Base-by-base conservation (phyloP, 176 grass and related monocot genomes). In the Oryza coarctata region DNA sequence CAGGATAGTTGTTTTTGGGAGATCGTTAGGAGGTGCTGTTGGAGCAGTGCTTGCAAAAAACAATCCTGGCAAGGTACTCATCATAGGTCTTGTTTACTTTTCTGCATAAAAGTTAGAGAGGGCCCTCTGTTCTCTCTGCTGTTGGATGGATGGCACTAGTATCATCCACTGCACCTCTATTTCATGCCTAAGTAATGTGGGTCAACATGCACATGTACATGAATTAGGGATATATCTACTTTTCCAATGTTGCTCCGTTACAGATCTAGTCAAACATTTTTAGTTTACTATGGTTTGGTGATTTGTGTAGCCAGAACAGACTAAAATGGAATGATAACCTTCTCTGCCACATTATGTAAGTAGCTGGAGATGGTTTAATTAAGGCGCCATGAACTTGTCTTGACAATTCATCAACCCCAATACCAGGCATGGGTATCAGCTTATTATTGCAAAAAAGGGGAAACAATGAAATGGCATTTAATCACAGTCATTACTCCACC, bases 11-110 rank as follows among this genome's bases (percentile, higher is more conserved):
- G 60, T 95, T 63, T 99, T 99, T 64, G 96, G 96, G 55, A 99
- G 96, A 87, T 99, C 96, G 57, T 88, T 99, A 94, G 96, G 96
- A 78, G 96, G 96, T 80, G 96, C 96, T 82, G 96, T 99, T 90
- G 97, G 97, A 74, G 78, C 93, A 44, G 85, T 95, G 25, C 90
- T 99, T 80, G 91, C 91, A 14, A 96, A 88, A 90, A 96, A 99
- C 30, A 99, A 99, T 92, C 89, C 93, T 81, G 91, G 93, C 70
- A 94, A 99, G 93, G 93, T 99, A 90, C 66, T 77, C 43, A n/a
- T 60, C 10, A 36, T 73, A 50, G 31, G 40, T 25, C 30, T 29
- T 86, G 14, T 82, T 20, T 68, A 58, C 62, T 78, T 84, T 68
- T 30, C 63, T 84, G 43, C 9, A 7, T 76, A 22, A 68, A 73